Conservation (phyloP, 2,329 filamentous ascomycete genomes). For the Talaromyces sp. region DNA sequence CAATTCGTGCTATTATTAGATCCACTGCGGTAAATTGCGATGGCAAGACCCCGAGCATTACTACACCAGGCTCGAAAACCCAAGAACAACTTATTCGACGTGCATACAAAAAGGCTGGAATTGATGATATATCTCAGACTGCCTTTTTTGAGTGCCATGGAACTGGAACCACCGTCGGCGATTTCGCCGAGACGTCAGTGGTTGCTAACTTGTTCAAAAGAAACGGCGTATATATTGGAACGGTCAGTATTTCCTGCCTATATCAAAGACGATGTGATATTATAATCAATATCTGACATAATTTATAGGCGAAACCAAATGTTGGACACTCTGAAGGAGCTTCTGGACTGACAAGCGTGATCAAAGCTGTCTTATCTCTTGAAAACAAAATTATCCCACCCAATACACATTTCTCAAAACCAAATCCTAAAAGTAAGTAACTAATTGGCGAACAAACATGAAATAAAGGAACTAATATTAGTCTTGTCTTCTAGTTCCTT, state of each 20-base stretch:
- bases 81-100: conserved; percentile 25
- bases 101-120: not conserved
- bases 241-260: not conserved
- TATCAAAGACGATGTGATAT: not conserved
- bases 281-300: not conserved
- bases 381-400: conserved; percentile 19
- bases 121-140: not conserved
- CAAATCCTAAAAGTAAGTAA: conserved; percentile 15
- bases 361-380: conserved; percentile 29
- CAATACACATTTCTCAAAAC: conserved; percentile 14
- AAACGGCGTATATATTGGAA: not conserved
- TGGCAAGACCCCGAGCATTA: conserved; percentile 48
- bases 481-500: conserved; percentile 15
- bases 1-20: conserved; percentile 29
- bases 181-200: conserved; percentile 40
- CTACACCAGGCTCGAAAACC: conserved; percentile 45
- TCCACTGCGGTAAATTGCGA: conserved; percentile 23
- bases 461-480: too few species aligned
- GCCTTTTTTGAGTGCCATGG: conserved; percentile 15
- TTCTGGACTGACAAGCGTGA: conserved; percentile 20
- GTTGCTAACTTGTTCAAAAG: not conserved
- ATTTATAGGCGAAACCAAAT: conserved; percentile 23
- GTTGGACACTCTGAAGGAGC: conserved; percentile 30
- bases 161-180: conserved; percentile 23
- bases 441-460: too few species aligned